These are phyloP conservation scores for Dactylellina sp. DNA, from an alignment of 2,329 filamentous ascomycete species.

Conservation along the genomic window DNA sequence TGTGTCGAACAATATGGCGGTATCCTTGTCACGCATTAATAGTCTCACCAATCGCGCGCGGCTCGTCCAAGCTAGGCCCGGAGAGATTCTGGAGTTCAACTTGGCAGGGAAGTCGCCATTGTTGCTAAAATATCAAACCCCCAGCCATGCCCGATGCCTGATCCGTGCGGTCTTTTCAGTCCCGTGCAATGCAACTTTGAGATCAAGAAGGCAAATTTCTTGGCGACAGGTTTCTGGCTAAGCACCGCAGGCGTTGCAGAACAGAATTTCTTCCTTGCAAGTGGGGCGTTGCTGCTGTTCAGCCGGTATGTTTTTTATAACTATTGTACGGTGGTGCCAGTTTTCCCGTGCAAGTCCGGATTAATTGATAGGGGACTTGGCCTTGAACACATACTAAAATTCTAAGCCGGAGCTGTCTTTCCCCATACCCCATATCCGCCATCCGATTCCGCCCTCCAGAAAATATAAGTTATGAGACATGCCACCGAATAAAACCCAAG, in stretches of 20 bases:
- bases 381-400: no score
- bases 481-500: slow-evolving; percentile 20
- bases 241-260: slow-evolving; percentile 10
- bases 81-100: slow-evolving; percentile 53
- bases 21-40: slow-evolving; percentile 25
- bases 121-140: slow-evolving; percentile 15
- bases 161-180: slow-evolving; percentile 44
- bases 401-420: slow-evolving; percentile 48
- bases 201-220: slow-evolving; percentile 9
- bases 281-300: slow-evolving; percentile 21
- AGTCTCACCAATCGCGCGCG: not conserved
- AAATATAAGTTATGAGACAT: slow-evolving; percentile 56
- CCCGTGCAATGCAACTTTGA: slow-evolving; percentile 25
- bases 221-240: slow-evolving; percentile 42
- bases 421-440: slow-evolving; percentile 57
- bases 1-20: slow-evolving; percentile 25
- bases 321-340: slow-evolving; percentile 11
- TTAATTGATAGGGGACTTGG: slow-evolving; percentile 47
- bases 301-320: slow-evolving; percentile 24
- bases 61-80: slow-evolving; percentile 15
- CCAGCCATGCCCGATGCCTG: slow-evolving; percentile 28
- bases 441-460: slow-evolving; percentile 41
- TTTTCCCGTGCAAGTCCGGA: slow-evolving; percentile 45
- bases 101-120: slow-evolving; percentile 14
- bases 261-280: slow-evolving; percentile 28